Evolutionary conservation across 2,329 filamentous ascomycete genomes (phyloP).

Genomic region (Shiraia sp.): DNA sequence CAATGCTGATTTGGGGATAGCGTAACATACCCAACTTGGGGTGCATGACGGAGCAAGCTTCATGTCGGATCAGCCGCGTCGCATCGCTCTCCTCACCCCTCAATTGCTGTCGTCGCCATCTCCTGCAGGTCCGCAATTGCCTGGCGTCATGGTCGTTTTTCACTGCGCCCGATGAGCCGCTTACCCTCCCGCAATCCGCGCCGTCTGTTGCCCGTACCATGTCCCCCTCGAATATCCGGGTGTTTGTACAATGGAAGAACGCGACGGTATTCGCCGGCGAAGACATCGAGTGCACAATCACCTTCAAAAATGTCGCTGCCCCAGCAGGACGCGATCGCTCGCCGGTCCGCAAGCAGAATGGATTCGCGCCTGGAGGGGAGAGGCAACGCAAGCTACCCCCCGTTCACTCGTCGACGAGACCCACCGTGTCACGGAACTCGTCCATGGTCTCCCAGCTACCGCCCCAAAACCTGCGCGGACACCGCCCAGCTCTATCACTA

Average conservation of each 20-base stretch:
- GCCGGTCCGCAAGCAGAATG: conserved; percentile 39
- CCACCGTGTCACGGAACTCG: conserved; percentile 42
- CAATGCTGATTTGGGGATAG: too few relatives aligned
- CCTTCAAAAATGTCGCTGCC: conserved; percentile 80
- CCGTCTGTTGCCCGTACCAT: conserved; percentile 34
- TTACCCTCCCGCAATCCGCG: conserved; percentile 29
- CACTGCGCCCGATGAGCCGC: conserved; percentile 38
- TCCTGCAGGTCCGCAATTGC: conserved; percentile 9
- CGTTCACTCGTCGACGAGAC: conserved; percentile 40
- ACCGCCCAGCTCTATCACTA: conserved; percentile 70
- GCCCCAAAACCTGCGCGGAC: conserved; percentile 54
- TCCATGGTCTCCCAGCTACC: conserved; percentile 37
- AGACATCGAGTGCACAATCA: conserved; percentile 92
- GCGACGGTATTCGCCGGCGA: conserved; percentile 96
- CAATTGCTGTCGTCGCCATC: conserved; percentile 9
- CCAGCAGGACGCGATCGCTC: conserved; percentile 48
- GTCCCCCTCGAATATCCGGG: conserved; percentile 72
- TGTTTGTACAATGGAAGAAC: conserved; percentile 94
- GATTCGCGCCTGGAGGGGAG: conserved; percentile 40
- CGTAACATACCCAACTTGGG: too few relatives aligned
- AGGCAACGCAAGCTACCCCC: conserved; percentile 46
- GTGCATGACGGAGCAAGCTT: conserved; percentile 3
- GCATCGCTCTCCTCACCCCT: conserved; percentile 1
- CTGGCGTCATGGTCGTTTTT: conserved; percentile 33
- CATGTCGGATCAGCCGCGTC: conserved; percentile 1